Base-by-base conservation (phyloP, 2,329 filamentous ascomycete species). In the Diaporthe ilicicola region DNA sequence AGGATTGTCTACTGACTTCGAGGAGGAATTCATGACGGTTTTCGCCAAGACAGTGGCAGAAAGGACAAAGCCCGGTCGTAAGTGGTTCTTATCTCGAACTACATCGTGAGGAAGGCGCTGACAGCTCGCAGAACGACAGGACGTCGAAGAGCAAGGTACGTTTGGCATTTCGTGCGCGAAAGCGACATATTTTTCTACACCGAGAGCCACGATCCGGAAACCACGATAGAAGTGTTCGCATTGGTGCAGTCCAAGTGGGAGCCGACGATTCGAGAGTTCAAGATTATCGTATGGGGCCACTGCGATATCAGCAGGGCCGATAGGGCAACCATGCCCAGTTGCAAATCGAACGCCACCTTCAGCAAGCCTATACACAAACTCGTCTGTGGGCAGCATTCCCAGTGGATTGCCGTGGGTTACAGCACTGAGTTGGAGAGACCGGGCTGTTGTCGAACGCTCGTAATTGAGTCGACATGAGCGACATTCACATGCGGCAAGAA, bases 41-140 rank as follows among this genome's bases (percentile, higher is more conserved):
- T 95, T 97, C 84, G 89, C 90, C 81, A 94, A 94, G 83, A 95
- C 93, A 22, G 92, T 98, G 61, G 95, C 95, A 73, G 93, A 97
- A 83, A 89, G 93, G 76, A 97, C 94, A 72, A 76, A 75, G 70
- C 71, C 73, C 17, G 55, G 73, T 53, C 70, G 48, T 65, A 73
- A 70, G 70, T 61, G 32, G 6, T 17, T 27, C 24, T 56, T 32
- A 6, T n/a, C n/a, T 6, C 15, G 32, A 46, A 32, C 27, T 44
- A 5, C 22, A 27, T 7, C 6, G 44, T 39, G 10, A n/a, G 48
- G 42, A 66, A 24, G 46, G 19, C 17, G 54, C 67, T 66, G 53
- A 70, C 62, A 13, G n/a, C 9, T 32, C 44, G 39, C 61, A 71
- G 67, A 71, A 70, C 86, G 87, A 72, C 93, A 97, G 82, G 93